phyloP scores from a whole-genome alignment of 1,139 yeast species.

The Scheffersomyces cryptocercus region DNA sequence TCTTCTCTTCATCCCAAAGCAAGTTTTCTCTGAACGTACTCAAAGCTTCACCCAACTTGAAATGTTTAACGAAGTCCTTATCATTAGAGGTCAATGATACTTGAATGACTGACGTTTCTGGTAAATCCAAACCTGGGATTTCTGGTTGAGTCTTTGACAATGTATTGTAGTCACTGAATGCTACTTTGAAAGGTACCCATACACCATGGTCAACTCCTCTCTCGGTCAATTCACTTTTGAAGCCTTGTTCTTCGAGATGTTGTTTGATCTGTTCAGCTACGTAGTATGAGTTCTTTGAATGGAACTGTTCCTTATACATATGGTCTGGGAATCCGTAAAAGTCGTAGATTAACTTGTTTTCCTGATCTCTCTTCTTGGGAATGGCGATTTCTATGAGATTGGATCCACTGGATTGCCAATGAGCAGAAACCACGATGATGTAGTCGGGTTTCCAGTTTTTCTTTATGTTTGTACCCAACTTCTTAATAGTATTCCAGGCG shows the following conservation, averaged over 20 bases:
- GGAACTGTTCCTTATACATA: slow-evolving; percentile 65
- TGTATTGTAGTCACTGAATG: slow-evolving; percentile 49
- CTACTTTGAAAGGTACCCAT: slow-evolving; percentile 79
- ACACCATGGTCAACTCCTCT: slow-evolving; percentile 82
- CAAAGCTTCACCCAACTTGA: slow-evolving; percentile 57
- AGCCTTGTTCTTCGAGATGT: slow-evolving; percentile 42
- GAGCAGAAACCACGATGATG: slow-evolving; percentile 69
- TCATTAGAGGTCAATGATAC: slow-evolving; percentile 58
- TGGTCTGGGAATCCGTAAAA: slow-evolving; percentile 69
- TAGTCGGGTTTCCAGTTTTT: slow-evolving; percentile 59
- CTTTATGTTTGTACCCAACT: slow-evolving; percentile 53
- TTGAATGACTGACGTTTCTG: slow-evolving; percentile 51
- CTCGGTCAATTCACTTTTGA: slow-evolving; percentile 41
- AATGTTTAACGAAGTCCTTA: slow-evolving; percentile 48
- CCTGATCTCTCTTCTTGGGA: slow-evolving; percentile 34
- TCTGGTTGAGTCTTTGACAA: slow-evolving; percentile 18
- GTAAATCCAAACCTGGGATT: slow-evolving; percentile 46
- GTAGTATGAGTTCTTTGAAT: slow-evolving; percentile 40
- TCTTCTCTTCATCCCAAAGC: slow-evolving; percentile 31
- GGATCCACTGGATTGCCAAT: slow-evolving; percentile 60
- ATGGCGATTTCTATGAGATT: slow-evolving; percentile 51
- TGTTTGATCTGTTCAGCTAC: slow-evolving; percentile 48
- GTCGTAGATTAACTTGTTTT: slow-evolving; percentile 60
- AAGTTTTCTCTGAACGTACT: slow-evolving; percentile 49
- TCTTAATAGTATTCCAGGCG: slow-evolving; percentile 55